Percentiles rank a stretch among this genome's conserved stretches.
These are phyloP conservation scores for Ogataea corticis DNA, from an alignment of 805 yeast species.

Conservation along the genomic window DNA sequence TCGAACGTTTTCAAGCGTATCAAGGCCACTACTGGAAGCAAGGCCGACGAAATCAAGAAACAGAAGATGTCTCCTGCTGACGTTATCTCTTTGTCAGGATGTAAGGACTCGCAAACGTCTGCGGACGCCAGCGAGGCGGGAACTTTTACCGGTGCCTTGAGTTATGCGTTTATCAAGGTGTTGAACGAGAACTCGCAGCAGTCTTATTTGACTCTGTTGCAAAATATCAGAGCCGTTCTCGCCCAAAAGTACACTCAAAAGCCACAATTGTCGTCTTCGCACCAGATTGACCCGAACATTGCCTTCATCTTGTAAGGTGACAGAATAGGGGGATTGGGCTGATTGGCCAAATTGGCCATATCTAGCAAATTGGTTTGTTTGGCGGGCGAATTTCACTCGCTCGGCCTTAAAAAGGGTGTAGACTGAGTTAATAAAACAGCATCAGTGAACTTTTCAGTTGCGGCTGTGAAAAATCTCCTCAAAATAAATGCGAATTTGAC, in stretches of 20 bases:
- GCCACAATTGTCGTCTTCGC: constrained; percentile 80
- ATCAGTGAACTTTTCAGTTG: no score
- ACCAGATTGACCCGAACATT: constrained; percentile 66
- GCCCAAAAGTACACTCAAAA: constrained; percentile 70
- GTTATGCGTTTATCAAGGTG: constrained; percentile 72
- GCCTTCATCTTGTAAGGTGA: constrained; percentile 38
- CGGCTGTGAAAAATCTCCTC: no score
- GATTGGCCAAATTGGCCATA: no score
- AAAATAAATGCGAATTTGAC: no score
- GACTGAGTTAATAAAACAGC: background rate
- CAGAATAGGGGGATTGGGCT: no score
- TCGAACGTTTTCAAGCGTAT: constrained; percentile 33
- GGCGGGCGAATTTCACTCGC: no score
- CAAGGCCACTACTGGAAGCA: constrained; percentile 32
- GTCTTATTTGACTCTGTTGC: constrained; percentile 65
- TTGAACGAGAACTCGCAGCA: constrained; percentile 62
- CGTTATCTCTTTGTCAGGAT: constrained; percentile 74
- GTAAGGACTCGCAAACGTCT: constrained; percentile 80
- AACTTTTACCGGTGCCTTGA: constrained; percentile 79
- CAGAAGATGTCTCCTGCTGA: constrained; percentile 75
- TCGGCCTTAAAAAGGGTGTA: no score
- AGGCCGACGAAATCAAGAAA: constrained; percentile 45
- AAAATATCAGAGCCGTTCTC: constrained; percentile 67
- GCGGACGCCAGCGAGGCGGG: constrained; percentile 81
- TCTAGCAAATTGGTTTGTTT: no score